These are phyloP conservation scores for Dictyostelium firmibasis DNA, from an alignment of 78 protist genomes.

Conservation along the genomic window DNA sequence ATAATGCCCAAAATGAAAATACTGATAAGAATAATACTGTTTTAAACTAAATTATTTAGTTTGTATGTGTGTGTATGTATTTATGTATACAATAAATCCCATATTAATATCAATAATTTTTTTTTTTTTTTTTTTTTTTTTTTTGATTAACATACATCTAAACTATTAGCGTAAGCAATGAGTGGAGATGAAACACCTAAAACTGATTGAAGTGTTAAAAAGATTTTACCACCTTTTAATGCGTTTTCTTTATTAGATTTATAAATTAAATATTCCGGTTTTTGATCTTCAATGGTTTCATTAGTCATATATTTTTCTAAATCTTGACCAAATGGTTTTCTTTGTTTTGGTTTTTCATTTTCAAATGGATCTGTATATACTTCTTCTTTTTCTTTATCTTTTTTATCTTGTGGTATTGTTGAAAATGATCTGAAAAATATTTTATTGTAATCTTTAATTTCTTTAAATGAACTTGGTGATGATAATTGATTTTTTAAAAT, in stretches of 20 bases:
- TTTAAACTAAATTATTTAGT: not conserved
- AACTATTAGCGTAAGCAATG: not conserved
- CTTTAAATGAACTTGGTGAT: not conserved
- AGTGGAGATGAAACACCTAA: not conserved
- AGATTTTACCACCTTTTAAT: not conserved
- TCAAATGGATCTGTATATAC: not conserved
- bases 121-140: too few species aligned
- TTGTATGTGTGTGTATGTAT: not conserved
- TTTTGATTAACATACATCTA: not conserved
- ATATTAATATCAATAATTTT: too few species aligned
- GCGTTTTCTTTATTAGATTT: not conserved
- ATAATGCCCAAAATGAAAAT: constrained; percentile 35
- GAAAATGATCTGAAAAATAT: not conserved
- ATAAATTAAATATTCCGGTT: not conserved
- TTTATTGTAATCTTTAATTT: not conserved
- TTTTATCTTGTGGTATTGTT: not conserved
- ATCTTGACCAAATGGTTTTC: not conserved
- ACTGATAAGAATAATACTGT: not conserved
- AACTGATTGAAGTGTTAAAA: not conserved
- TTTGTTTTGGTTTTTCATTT: not conserved
- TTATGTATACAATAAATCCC: too few species aligned
- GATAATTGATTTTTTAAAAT: not conserved
- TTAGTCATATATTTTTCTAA: not conserved
- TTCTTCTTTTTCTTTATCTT: not conserved
- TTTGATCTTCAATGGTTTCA: not conserved